Conservation (phyloP, 164 flowering plant genomes). For the Vitis amurensis region DNA sequence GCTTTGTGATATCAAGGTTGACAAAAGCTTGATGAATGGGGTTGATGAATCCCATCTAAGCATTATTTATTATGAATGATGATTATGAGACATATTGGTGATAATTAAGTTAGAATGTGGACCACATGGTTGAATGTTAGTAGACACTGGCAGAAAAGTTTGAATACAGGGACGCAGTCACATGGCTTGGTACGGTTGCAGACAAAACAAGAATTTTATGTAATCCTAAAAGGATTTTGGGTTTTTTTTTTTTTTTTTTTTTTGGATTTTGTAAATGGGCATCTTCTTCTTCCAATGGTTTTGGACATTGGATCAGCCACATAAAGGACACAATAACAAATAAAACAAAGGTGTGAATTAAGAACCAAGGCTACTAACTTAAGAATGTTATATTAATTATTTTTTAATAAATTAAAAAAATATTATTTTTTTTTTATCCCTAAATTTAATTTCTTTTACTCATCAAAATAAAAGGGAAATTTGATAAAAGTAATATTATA, state of each 20-base stretch:
- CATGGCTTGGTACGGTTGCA: too few species aligned
- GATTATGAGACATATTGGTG: too few species aligned
- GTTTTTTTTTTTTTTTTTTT: too few species aligned
- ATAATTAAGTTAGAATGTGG: too few species aligned
- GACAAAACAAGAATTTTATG: too few species aligned
- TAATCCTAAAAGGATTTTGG: too few species aligned
- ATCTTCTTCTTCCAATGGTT: not conserved
- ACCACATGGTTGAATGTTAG: too few species aligned
- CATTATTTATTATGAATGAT: too few species aligned
- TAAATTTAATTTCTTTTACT: not conserved
- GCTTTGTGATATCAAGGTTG: not conserved
- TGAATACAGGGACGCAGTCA: too few species aligned
- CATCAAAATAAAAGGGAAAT: too few species aligned
- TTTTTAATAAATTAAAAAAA: not conserved
- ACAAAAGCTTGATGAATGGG: not conserved
- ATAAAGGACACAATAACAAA: not conserved
- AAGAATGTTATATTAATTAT: not conserved
- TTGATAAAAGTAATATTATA: too few species aligned
- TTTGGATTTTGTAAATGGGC: not conserved
- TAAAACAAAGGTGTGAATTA: not conserved
- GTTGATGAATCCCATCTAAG: not conserved
- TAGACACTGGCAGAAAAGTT: too few species aligned
- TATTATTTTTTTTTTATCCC: not conserved
- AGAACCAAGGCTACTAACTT: not conserved
- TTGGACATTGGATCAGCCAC: slow-evolving; percentile 2